These are phyloP conservation scores for Hura crepitans DNA, from an alignment of 441 rosid species.

Conservation along the genomic window DNA sequence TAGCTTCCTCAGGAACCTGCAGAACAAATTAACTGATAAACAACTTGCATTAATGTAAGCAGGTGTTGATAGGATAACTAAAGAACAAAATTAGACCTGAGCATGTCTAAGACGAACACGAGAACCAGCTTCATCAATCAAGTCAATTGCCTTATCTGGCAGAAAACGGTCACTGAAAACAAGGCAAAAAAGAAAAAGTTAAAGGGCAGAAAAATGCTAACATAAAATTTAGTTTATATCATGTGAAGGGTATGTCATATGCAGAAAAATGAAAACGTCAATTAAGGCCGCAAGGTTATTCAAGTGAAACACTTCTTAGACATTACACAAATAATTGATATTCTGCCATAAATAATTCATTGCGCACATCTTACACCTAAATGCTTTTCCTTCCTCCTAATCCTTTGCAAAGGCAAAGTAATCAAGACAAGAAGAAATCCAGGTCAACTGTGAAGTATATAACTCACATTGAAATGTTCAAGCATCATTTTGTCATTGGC, in stretches of 20 bases:
- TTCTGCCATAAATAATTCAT: not conserved
- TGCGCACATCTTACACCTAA: not conserved
- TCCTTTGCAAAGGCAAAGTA: not conserved
- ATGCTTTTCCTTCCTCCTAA: not conserved
- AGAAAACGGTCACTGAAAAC: constrained; percentile 83
- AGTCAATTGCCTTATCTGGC: constrained; percentile 96
- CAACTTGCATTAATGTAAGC: not conserved
- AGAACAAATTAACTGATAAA: constrained; percentile 17
- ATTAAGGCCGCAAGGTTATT: not conserved
- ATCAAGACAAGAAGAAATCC: not conserved
- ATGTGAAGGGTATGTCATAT: not conserved
- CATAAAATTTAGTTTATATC: not conserved
- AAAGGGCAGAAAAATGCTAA: not conserved
- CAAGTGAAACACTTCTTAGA: not conserved
- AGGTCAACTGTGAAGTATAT: not conserved
- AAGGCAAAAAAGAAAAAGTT: constrained; percentile 5
- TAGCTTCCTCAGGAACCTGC: constrained; percentile 97
- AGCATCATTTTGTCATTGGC: not conserved
- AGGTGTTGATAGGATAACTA: not conserved
- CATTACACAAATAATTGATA: not conserved
- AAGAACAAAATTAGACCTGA: constrained; percentile 45
- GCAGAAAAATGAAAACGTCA: not conserved
- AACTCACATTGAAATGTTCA: not conserved
- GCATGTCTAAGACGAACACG: constrained; percentile 93
- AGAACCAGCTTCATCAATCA: constrained; percentile 99